Evolutionary conservation across 306 rosid genomes (phyloP).

Genomic region (Mimosa pudica): DNA sequence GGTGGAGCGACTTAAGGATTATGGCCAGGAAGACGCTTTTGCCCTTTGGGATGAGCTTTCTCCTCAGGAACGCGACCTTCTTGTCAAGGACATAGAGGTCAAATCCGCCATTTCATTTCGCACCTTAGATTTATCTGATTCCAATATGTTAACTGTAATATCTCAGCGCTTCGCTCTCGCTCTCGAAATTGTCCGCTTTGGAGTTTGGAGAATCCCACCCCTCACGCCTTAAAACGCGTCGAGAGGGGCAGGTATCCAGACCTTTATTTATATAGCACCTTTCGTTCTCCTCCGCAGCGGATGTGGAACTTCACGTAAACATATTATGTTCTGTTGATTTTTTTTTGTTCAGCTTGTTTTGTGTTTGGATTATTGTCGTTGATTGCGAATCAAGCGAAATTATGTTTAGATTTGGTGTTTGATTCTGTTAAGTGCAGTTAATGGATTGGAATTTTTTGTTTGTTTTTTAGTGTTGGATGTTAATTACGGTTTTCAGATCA

Average conservation of each 20-base stretch:
- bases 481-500: slow-evolving; percentile 1
- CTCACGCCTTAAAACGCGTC: too few species aligned
- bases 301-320: too few species aligned
- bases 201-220: too few species aligned
- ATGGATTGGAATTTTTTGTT: neutral
- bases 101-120: slow-evolving; percentile 10
- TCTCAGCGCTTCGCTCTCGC: too few species aligned
- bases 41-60: slow-evolving; percentile 96
- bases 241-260: too few species aligned
- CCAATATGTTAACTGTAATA: neutral
- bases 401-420: slow-evolving; percentile 25
- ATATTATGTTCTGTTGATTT: neutral
- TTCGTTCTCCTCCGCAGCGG: too few species aligned
- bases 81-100: slow-evolving; percentile 87
- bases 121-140: neutral
- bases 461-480: neutral
- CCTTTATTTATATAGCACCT: too few species aligned
- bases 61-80: slow-evolving; percentile 69
- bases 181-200: too few species aligned
- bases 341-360: neutral
- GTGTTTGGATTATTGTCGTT: slow-evolving; percentile 22
- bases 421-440: neutral
- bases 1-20: slow-evolving; percentile 91
- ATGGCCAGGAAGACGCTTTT: slow-evolving; percentile 93
- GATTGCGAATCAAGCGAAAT: too few species aligned